Base-by-base conservation (phyloP, 495 filamentous ascomycete genomes). In the Neurospora sublineolata region DNA sequence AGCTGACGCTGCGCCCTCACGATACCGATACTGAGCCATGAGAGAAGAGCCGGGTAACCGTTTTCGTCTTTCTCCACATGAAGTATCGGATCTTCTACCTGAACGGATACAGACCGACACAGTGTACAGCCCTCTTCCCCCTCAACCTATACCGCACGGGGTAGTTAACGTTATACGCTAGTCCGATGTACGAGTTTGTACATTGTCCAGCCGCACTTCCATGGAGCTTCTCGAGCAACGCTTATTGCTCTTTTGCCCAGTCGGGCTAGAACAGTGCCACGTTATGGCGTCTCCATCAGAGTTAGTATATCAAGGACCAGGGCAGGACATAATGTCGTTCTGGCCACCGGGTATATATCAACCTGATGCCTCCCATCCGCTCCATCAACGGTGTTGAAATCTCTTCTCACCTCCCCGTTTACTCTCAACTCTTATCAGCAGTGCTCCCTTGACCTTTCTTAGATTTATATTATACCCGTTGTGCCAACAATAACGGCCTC, bases 21-120 rank as follows among this genome's bases (percentile, higher is more conserved):
- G 5, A 69, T 40, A 67, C 36, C 18, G 41, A 44, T 41, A 71
- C 58, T 68, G 68, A 68, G 71, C 71, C 70, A 40, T 72, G 71
- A 67, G 42, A 52, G 71, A 70, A 58, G 69, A 44, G 41, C 37
- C 68, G 33, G 14, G 37, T 30, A 37, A 18, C 67, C 52, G 20
- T 64, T 64, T 46, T 72, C 44, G 70, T 72, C 37, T 37, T 68
- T 70, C 67, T 52, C 64, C 73, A 73, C 68, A 73, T 41, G 38
- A 36, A 46, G 27, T 64, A 64, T 33, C 14, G 10, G 52, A 64
- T 64, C 30, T 36, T 36, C 52, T 30, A 18, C 12, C 52, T 33
- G 52, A 64, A 64, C 52, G 52, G 52, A 64, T 36, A 64, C 52
- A 60, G 52, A 60, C 52, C 27, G 27, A 60, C 52, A 30, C 52